Conservation (phyloP, 306 rosid genomes). For the Malus orientalis region DNA sequence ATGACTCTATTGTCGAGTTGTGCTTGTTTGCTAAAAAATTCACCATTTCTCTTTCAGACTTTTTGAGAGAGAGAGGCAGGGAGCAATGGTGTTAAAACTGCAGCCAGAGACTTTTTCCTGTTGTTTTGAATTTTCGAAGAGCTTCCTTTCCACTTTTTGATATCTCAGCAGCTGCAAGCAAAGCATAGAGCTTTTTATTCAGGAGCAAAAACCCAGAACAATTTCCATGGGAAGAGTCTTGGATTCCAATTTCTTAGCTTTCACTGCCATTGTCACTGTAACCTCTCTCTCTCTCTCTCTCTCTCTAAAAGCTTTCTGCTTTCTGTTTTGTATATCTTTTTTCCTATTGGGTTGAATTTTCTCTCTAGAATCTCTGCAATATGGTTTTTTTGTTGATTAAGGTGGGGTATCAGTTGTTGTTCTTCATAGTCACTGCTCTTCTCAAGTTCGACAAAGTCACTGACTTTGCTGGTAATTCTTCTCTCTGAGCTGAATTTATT, state of each 20-base stretch:
- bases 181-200: neutral
- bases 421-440: slow-evolving; percentile 85
- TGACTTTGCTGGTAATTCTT: slow-evolving; percentile 77
- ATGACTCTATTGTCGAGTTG: too few relatives aligned
- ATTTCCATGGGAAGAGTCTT: slow-evolving; percentile 57
- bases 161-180: neutral
- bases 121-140: neutral
- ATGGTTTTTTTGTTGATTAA: slow-evolving; percentile 11
- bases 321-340: neutral
- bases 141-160: neutral
- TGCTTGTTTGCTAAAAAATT: too few relatives aligned
- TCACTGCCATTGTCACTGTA: slow-evolving; percentile 88
- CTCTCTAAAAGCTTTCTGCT: neutral
- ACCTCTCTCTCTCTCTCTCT: neutral
- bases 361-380: neutral
- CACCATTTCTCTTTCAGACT: too few relatives aligned
- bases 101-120: slow-evolving; percentile 12
- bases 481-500: neutral
- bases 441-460: slow-evolving; percentile 91
- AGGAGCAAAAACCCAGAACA: neutral
- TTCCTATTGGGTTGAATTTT: slow-evolving; percentile 3
- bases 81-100: slow-evolving; percentile 13
- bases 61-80: too few relatives aligned
- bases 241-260: slow-evolving; percentile 76
- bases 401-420: slow-evolving; percentile 67